A percentile compares a stretch with the other conserved stretches of the same genome.
Conservation (phyloP, 768 basidiomycete species). For the Russula sp. region DNA sequence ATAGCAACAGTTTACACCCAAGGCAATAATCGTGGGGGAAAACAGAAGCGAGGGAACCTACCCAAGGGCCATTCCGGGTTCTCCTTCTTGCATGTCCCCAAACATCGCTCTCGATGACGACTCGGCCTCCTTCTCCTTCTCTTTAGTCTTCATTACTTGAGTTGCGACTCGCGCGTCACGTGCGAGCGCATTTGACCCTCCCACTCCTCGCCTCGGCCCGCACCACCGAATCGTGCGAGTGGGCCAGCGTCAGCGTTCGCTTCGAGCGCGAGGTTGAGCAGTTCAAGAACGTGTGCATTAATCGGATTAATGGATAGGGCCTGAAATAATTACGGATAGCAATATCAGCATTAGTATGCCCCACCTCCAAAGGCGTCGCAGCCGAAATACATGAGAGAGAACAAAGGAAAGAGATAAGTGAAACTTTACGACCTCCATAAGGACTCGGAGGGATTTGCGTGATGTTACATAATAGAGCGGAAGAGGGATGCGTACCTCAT, state of each 20-base stretch:
- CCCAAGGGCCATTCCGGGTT: slow-evolving; percentile 18
- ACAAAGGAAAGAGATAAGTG: background rate
- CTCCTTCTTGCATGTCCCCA: slow-evolving; percentile 19
- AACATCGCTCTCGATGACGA: slow-evolving; percentile 12
- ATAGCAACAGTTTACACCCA: background rate
- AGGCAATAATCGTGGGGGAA: background rate
- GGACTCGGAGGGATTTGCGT: no score
- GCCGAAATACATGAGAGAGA: slow-evolving; percentile 3
- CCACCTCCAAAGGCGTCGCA: background rate
- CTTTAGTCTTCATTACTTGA: slow-evolving; percentile 12
- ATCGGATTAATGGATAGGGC: slow-evolving; percentile 80
- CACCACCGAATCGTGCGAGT: slow-evolving; percentile 9
- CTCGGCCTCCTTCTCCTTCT: slow-evolving; percentile 11
- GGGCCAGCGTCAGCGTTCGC: slow-evolving; percentile 24
- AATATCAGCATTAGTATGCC: slow-evolving; percentile 17
- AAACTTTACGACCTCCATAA: background rate
- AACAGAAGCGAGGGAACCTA: background rate
- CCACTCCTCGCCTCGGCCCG: slow-evolving; percentile 25
- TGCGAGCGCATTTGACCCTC: slow-evolving; percentile 26
- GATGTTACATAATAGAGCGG: background rate
- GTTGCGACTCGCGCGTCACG: slow-evolving; percentile 19
- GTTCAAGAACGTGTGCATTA: slow-evolving; percentile 74
- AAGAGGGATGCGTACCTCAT: slow-evolving; percentile 61
- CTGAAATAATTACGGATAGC: slow-evolving; percentile 32
- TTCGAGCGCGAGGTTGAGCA: slow-evolving; percentile 79